Base-by-base conservation (phyloP, 768 basidiomycete species). In the Mycena vitilis region DNA sequence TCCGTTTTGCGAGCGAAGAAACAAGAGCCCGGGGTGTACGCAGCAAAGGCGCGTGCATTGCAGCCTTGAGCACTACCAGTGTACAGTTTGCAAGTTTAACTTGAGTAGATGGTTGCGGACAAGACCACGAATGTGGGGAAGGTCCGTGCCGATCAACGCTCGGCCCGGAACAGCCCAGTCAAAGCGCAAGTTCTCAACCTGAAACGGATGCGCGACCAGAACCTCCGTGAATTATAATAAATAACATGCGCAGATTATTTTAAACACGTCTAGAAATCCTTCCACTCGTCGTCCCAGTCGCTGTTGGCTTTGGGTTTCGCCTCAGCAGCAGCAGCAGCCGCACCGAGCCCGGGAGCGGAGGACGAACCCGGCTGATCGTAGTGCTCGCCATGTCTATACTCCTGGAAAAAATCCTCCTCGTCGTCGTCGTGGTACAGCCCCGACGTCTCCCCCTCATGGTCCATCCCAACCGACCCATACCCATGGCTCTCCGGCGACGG, bases 201-300 rank as follows among this genome's bases (percentile, higher is more conserved):
- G 23, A 36, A 57, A 57, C 36, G 44, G 54, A 30, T 53, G 30
- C 44, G 23, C 42, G 30, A 40, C 15, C 48, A 53, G 37, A 25
- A 48, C 45, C 42, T 48, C 61, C 64, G 15, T 63, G 52, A 57
- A 49, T 63, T 61, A 62, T 42, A 44, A 68, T 61, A 59, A 69
- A 70, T 71, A 60, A 9, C 12, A 12, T 45, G 60, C 37, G 55
- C 55, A 56, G 68, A 16, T 52, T 40, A 40, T 40, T 40, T 3
- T 40, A 48, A 48, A 37, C 30, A 30, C 30, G 2, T 16, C 52
- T 62, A 94, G 72, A 93, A 93, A 76, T 92, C 91, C 78, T 93
- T 89, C 92, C 92, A 94, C 56, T 92, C 66, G 69, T 90, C 90
- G 69, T 91, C 88, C 89, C 92, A 93, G 69, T 85, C 87, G 58